phyloP scores from a whole-genome alignment of 345 rosid species.

The Linum usitatissimum region DNA sequence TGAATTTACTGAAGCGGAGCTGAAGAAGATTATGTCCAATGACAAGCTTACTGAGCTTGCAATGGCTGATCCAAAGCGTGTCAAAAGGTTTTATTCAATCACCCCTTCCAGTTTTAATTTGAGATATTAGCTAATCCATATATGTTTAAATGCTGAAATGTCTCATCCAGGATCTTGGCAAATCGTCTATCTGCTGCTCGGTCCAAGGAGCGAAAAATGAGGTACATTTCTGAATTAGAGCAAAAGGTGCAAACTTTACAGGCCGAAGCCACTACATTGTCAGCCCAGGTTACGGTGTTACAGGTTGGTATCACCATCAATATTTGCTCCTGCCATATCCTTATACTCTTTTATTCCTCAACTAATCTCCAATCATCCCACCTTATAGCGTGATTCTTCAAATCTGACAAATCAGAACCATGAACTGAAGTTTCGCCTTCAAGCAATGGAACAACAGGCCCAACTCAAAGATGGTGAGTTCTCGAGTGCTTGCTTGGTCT shows the following conservation, averaged over 20 bases:
- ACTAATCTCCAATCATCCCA: neutral
- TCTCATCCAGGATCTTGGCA: conserved; percentile 3
- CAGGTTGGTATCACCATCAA: neutral
- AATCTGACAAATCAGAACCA: conserved; percentile 88
- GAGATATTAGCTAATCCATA: neutral
- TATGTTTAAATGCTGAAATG: neutral
- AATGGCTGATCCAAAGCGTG: conserved; percentile 8
- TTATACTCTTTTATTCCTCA: neutral
- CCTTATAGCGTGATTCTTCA: conserved; percentile 71
- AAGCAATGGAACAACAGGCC: conserved; percentile 98
- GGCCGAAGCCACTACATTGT: conserved; percentile 7
- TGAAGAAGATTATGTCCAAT: conserved; percentile 5
- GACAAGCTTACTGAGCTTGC: conserved; percentile 9
- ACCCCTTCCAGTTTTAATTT: neutral
- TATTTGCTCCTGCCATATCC: neutral
- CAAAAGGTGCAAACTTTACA: conserved; percentile 9
- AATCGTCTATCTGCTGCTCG: conserved; percentile 12
- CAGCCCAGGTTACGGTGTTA: conserved; percentile 6
- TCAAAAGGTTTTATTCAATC: neutral
- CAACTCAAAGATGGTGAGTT: conserved; percentile 75
- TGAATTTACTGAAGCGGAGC: conserved; percentile 3
- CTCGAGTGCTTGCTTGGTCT: neutral
- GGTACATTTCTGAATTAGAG: conserved; percentile 10
- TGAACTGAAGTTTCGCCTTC: conserved; percentile 87
- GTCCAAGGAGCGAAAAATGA: conserved; percentile 7